Conservation (phyloP, 164 flowering plant species). For the Aristolochia contorta region DNA sequence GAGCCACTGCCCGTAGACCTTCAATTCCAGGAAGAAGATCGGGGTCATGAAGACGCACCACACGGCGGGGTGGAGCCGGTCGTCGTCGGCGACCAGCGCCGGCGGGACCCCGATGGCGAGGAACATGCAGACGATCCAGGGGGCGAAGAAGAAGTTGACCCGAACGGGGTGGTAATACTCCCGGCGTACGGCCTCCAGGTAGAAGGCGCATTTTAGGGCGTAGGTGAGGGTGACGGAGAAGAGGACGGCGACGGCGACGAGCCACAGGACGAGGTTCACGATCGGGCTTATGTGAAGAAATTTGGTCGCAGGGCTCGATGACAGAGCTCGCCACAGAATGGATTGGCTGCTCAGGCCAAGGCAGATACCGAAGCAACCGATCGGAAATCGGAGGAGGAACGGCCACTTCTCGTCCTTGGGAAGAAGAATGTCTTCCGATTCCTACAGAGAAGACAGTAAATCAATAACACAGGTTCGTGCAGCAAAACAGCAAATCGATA, state of each 20-base stretch:
- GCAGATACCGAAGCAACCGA: constrained; percentile 83
- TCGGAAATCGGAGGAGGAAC: constrained; percentile 90
- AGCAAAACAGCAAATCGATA: not conserved
- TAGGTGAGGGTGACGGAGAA: constrained; percentile 47
- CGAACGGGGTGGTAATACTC: constrained; percentile 92
- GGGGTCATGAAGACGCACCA: constrained; percentile 85
- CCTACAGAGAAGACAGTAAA: constrained; percentile 28
- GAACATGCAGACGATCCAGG: constrained; percentile 93
- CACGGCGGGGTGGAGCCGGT: constrained; percentile 46
- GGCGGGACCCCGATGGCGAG: constrained; percentile 72
- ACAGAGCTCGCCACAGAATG: constrained; percentile 67
- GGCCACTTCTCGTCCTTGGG: constrained; percentile 92
- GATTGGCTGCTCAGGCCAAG: constrained; percentile 95
- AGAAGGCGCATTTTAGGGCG: constrained; percentile 63
- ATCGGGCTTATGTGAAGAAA: constrained; percentile 66
- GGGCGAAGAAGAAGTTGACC: constrained; percentile 94
- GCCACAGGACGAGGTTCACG: constrained; percentile 70
- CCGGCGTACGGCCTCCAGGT: constrained; percentile 85
- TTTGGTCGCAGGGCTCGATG: constrained; percentile 63
- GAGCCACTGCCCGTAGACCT: constrained; percentile 95
- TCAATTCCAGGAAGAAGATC: constrained; percentile 64
- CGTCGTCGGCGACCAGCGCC: constrained; percentile 13
- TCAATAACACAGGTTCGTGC: not conserved
- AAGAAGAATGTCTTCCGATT: constrained; percentile 76
- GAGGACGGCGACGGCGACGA: constrained; percentile 51